phyloP scores from a whole-genome alignment of 148 eudicot species.

The Bassia scoparia region DNA sequence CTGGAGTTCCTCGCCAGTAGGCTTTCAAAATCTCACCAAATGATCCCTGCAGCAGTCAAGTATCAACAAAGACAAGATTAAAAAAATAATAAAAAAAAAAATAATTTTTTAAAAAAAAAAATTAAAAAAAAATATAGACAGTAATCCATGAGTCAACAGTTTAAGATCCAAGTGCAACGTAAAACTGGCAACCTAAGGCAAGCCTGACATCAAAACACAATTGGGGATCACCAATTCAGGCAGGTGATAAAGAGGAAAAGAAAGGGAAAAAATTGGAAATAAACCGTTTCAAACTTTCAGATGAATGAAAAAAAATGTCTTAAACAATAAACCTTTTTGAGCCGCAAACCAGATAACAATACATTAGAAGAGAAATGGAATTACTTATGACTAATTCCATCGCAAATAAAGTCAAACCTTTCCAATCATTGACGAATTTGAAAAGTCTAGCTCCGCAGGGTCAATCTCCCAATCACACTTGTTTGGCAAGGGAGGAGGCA shows the following conservation, averaged over 20 bases:
- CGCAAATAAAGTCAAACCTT: conserved; percentile 52
- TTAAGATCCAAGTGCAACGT: conserved; percentile 1
- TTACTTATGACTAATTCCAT: conserved; percentile 2
- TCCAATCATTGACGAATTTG: conserved; percentile 65
- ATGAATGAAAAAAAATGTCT: background rate
- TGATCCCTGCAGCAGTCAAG: conserved; percentile 62
- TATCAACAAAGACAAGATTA: conserved; percentile 21
- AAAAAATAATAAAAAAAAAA: background rate
- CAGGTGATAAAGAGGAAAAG: background rate
- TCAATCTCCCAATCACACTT: conserved; percentile 99
- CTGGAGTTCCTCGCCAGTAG: conserved; percentile 98
- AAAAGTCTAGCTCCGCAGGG: conserved; percentile 84
- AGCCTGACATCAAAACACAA: background rate
- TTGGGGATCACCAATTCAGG: background rate
- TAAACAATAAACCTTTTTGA: background rate
- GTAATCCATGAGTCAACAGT: background rate
- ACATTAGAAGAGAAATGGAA: background rate
- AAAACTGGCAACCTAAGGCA: background rate
- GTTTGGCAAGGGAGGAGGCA: conserved; percentile 83
- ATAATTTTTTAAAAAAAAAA: too few species aligned
- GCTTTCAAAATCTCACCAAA: conserved; percentile 98
- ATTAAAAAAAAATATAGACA: too few species aligned
- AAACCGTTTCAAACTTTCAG: background rate
- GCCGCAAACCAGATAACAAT: background rate
- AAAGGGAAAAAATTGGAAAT: background rate